Conservation (phyloP, 176 grass and related monocot species). For the Panicum miliaceum region DNA sequence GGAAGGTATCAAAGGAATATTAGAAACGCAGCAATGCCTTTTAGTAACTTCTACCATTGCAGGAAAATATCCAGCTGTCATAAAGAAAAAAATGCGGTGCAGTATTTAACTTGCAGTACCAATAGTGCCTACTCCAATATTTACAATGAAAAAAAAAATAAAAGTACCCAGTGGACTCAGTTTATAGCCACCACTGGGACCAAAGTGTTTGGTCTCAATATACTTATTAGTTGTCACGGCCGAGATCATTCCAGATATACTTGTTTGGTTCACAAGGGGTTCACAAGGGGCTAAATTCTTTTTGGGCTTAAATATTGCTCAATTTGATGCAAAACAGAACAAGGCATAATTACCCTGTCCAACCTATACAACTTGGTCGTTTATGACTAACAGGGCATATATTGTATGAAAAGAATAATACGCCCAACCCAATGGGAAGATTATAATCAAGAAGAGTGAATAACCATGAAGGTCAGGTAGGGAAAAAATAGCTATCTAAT, state of each 20-base stretch:
- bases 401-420: background rate
- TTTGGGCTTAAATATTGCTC: constrained; percentile 5
- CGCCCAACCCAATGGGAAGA: background rate
- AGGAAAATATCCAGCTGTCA: background rate
- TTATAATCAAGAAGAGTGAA: constrained; percentile 16
- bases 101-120: background rate
- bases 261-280: constrained; percentile 15
- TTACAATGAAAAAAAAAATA: constrained; percentile 1
- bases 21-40: background rate
- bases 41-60: background rate
- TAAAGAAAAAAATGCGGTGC: background rate
- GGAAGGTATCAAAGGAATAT: constrained; percentile 12
- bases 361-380: background rate
- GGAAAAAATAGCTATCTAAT: background rate
- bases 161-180: background rate
- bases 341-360: background rate
- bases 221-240: background rate
- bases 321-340: constrained; percentile 10
- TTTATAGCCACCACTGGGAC: background rate
- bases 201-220: background rate
- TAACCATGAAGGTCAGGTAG: background rate
- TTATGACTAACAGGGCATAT: constrained; percentile 8
- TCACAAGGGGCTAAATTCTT: constrained; percentile 11
- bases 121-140: background rate
- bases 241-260: background rate